Conservation (phyloP, 257 asterid genomes). For the Solanum pimpinellifolium region DNA sequence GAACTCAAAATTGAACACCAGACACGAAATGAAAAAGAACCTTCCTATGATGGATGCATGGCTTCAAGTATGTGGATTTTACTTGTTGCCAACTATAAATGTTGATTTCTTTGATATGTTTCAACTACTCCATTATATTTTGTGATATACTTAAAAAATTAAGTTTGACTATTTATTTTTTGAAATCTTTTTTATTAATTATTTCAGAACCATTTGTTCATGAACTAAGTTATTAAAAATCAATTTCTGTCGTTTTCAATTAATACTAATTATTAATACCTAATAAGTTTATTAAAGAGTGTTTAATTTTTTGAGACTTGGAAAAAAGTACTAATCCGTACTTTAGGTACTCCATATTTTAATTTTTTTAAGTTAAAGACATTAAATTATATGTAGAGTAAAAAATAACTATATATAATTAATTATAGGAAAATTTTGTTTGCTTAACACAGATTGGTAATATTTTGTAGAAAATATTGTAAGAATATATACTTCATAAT, state of each 20-base stretch:
- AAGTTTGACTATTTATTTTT: background rate
- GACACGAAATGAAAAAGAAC: background rate
- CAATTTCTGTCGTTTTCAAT: background rate
- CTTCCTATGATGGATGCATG: background rate
- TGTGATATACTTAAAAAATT: background rate
- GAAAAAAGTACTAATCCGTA: background rate
- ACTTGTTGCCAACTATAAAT: background rate
- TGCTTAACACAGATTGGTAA: background rate
- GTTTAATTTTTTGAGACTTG: background rate
- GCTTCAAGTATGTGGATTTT: background rate
- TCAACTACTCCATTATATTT: background rate
- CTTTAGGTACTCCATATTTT: background rate
- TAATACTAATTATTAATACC: background rate
- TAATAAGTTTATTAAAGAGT: background rate
- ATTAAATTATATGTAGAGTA: background rate
- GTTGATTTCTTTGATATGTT: background rate
- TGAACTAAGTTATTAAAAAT: background rate
- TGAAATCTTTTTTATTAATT: background rate
- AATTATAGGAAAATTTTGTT: background rate
- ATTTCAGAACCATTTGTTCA: background rate
- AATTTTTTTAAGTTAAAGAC: background rate
- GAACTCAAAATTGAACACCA: fast-evolving
- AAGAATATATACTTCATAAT: background rate
- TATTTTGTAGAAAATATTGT: background rate
- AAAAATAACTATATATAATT: background rate